A percentile compares a stretch with the other conserved stretches of the same genome.
Conservation (phyloP, 257 asterid genomes). For the Nicotiana obtusifolia region DNA sequence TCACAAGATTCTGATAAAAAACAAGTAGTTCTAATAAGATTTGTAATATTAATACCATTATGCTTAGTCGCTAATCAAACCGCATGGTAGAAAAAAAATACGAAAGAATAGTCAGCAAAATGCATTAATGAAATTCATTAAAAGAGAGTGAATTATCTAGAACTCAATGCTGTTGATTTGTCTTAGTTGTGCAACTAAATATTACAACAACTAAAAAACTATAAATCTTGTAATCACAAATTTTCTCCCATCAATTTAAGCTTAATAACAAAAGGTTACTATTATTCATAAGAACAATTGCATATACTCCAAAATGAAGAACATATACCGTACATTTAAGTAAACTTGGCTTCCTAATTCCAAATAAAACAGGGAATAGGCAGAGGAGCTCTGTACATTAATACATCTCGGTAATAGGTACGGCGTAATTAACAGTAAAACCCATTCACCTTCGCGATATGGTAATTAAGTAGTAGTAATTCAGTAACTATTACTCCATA, state of each 20-base stretch:
- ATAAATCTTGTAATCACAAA: background rate
- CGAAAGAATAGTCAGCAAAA: background rate
- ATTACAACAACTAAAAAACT: background rate
- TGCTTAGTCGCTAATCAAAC: too few species aligned
- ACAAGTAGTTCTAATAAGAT: too few species aligned
- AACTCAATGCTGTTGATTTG: background rate
- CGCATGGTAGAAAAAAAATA: too few species aligned
- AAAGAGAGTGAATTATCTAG: background rate
- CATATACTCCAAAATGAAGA: background rate
- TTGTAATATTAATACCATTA: too few species aligned
- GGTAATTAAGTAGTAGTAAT: background rate
- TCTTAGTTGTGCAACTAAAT: background rate
- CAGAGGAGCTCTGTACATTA: slow-evolving; percentile 22
- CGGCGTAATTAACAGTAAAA: background rate
- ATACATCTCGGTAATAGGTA: background rate
- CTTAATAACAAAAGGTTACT: background rate
- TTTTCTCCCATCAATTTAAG: background rate
- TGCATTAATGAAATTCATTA: background rate
- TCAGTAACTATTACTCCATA: background rate
- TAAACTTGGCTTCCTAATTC: slow-evolving; percentile 16
- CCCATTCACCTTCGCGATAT: background rate
- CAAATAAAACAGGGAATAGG: slow-evolving; percentile 23
- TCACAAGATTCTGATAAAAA: too few species aligned
- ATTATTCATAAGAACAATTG: background rate
- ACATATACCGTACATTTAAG: slow-evolving; percentile 1